phyloP scores from a whole-genome alignment of 1,139 yeast genomes.

The Pneumocystis carinii region DNA sequence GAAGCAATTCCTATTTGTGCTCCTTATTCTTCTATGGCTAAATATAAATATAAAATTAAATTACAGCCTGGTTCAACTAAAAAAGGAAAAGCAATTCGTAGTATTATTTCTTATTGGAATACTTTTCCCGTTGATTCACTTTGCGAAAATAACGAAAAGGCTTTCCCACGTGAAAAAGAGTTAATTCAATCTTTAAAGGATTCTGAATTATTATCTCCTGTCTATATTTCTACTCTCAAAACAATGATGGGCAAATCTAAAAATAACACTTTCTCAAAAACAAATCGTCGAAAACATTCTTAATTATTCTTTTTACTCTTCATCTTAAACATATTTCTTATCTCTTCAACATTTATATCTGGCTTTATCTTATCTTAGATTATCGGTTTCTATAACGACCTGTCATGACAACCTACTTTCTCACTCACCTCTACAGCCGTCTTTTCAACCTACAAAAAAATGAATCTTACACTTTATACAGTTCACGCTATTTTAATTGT shows the following conservation, averaged over 20 bases:
- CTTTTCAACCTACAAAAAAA: background rate
- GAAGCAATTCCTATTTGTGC: constrained; percentile 80
- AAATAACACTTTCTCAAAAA: background rate
- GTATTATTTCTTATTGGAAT: constrained; percentile 37
- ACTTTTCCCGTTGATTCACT: constrained; percentile 40
- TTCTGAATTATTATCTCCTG: background rate
- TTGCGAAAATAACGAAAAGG: constrained; percentile 37
- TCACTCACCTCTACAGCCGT: background rate
- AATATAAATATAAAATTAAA: constrained; percentile 69
- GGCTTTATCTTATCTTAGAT: too few relatives aligned
- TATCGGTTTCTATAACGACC: too few relatives aligned
- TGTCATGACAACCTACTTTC: too few relatives aligned
- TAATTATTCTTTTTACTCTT: too few relatives aligned
- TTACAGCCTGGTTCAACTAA: constrained; percentile 75
- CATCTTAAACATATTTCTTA: too few relatives aligned
- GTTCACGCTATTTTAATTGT: constrained; percentile 54
- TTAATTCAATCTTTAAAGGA: constrained; percentile 44
- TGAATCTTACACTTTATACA: constrained; percentile 38
- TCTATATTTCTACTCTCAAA: background rate
- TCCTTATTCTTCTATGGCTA: constrained; percentile 71
- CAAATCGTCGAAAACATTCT: background rate
- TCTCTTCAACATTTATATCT: too few relatives aligned
- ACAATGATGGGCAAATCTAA: background rate
- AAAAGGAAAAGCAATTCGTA: constrained; percentile 67
- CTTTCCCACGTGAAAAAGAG: constrained; percentile 61